Evolutionary conservation across 2,329 filamentous ascomycete species (phyloP), one percentile per base, ranked within the genome.

Genomic region (Clathrospora elynae): DNA sequence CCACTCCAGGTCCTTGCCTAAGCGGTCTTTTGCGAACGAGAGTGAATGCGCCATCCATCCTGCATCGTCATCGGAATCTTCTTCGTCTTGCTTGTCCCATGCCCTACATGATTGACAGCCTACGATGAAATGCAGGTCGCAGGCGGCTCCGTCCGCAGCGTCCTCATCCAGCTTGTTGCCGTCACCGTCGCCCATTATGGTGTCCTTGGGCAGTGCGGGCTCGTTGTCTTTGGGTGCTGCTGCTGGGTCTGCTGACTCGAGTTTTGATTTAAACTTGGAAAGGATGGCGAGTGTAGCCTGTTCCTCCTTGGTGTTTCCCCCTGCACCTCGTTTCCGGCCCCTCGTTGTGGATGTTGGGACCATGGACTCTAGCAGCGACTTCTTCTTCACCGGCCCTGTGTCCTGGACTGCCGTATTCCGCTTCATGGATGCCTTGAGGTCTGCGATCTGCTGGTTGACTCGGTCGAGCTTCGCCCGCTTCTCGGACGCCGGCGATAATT

Each of bases 81-180:
- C 79, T 25, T 81, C 75, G 39, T 82, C 76, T 17, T 82, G 85
- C 51, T 87, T 84, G 13, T 95, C 87, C 90, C 91, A 96, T 0
- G 86, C 82, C 45, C 82, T 84, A 69, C 93, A 97, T 30, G 90
- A 96, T 66, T 96, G 90, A 69, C 93, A 99, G 60, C 95, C 88
- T 34, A 87, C 88, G 51, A 99, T 95, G 70, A 97, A 99, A 68
- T 99, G 93, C 23, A 99, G 74, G 67, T 97, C 93, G 64, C 93
- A 99, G 2, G 85, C 85, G 12, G 79, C 51, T 35, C 24, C 37
- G 10, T 49, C 46, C 6, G n/a, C 22, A 7, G 24, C 13, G n/a
- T n/a, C n/a, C n/a, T n/a, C n/a, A n/a, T n/a, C n/a, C n/a, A n/a
- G n/a, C n/a, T n/a, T n/a, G n/a, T n/a, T n/a, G 9, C 29, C 31